phyloP scores from a whole-genome alignment of 2,329 filamentous ascomycete genomes.

The Curvularia spicifera region DNA sequence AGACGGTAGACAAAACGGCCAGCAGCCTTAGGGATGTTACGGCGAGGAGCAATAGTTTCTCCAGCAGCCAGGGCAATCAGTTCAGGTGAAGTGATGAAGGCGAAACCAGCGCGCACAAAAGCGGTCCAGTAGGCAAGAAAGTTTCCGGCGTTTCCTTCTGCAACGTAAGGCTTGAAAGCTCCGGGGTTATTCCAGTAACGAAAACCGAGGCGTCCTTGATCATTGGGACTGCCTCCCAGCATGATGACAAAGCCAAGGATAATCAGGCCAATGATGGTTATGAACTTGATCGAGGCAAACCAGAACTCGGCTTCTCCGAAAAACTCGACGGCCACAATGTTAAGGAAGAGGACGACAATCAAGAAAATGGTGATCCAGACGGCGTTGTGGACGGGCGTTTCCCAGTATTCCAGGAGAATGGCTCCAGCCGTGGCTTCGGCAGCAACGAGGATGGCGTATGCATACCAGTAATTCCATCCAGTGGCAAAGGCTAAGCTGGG shows the following conservation, averaged over 20 bases:
- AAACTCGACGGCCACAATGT: slow-evolving; percentile 45
- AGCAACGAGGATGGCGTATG: slow-evolving; percentile 45
- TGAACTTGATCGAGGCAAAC: slow-evolving; percentile 59
- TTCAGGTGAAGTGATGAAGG: slow-evolving; percentile 50
- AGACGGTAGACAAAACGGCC: slow-evolving; percentile 61
- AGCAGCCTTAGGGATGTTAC: slow-evolving; percentile 61
- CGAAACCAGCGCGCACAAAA: slow-evolving; percentile 59
- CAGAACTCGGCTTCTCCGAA: slow-evolving; percentile 59
- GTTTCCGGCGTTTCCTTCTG: slow-evolving; percentile 62
- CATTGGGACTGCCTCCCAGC: slow-evolving; percentile 45
- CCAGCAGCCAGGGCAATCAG: slow-evolving; percentile 45
- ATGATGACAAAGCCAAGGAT: slow-evolving; percentile 47
- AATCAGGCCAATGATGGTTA: slow-evolving; percentile 47
- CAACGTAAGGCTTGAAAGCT: slow-evolving; percentile 55
- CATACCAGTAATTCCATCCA: slow-evolving; percentile 40
- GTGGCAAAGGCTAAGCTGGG: slow-evolving; percentile 50
- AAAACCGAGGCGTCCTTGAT: slow-evolving; percentile 60
- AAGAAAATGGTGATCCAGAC: slow-evolving; percentile 50
- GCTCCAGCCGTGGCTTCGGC: slow-evolving; percentile 45
- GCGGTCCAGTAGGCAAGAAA: slow-evolving; percentile 67
- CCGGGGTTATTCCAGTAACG: slow-evolving; percentile 72
- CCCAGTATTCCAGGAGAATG: slow-evolving; percentile 47
- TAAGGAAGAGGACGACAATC: slow-evolving; percentile 43
- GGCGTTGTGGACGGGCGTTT: slow-evolving; percentile 39
- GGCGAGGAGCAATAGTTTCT: slow-evolving; percentile 45